Conservation (phyloP, 2,329 filamentous ascomycete genomes). For the Penicillium sumatraense region DNA sequence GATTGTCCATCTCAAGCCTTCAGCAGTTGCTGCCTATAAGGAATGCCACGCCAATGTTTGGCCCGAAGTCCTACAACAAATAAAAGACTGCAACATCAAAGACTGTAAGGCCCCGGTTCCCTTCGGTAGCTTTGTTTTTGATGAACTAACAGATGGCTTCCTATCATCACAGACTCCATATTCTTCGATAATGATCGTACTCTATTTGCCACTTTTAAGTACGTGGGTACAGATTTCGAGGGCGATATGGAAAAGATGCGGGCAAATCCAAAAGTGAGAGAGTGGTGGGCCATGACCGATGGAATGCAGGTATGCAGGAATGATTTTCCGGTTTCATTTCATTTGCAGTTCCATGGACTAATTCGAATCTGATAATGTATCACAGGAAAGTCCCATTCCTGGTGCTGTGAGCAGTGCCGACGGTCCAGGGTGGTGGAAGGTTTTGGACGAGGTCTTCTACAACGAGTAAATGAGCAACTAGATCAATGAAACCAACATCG, state of each 20-base stretch:
- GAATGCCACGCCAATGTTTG: constrained; percentile 74
- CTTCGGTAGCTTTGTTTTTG: no score
- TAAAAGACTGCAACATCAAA: constrained; percentile 73
- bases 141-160: background rate
- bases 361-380: no score
- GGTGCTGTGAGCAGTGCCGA: constrained; percentile 39
- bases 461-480: constrained; percentile 25
- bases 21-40: constrained; percentile 71
- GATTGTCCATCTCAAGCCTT: constrained; percentile 72
- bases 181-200: constrained; percentile 73
- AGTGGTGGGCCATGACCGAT: constrained; percentile 85
- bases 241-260: constrained; percentile 78
- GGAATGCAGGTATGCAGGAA: constrained; percentile 66
- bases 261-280: constrained; percentile 71
- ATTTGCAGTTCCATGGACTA: no score
- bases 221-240: constrained; percentile 72
- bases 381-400: constrained; percentile 37
- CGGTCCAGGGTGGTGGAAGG: constrained; percentile 43
- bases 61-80: constrained; percentile 77
- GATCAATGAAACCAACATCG: background rate
- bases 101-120: constrained; percentile 73
- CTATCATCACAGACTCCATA: constrained; percentile 60
- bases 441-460: constrained; percentile 41
- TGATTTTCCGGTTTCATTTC: no score
- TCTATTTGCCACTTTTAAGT: constrained; percentile 78